Evolutionary conservation across 2,329 filamentous ascomycete genomes (phyloP), one percentile per base, ranked within the genome.

Genomic region (Colletotrichum zoysiae): DNA sequence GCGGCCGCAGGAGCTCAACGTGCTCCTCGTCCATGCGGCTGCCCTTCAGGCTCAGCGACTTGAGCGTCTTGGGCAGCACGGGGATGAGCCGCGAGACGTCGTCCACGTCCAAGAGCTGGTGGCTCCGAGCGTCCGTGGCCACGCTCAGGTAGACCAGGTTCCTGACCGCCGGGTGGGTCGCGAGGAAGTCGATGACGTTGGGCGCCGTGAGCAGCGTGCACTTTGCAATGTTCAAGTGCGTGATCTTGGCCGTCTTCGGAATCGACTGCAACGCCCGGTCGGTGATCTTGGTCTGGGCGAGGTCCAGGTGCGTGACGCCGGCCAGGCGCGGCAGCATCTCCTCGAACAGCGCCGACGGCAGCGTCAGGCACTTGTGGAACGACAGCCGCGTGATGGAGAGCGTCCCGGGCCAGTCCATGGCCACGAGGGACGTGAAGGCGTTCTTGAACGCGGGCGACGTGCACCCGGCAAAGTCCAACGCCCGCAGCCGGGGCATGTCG

Each of bases 391-490:
- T 89, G 75, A 95, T 84, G 46, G 86, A 84, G 51, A 94, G 85
- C 67, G 83, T 77, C 30, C 84, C 83, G 18, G 89, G 87, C 81
- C 88, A 89, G 53, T 86, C 79, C 16, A 83, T 82, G 9, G 82
- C 79, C 8, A 85, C 83, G 69, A 92, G 78, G 12, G 87, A 83
- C 51, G 85, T 82, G 79, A 95, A 93, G 0, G 91, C 85, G 59
- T 87, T 85, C 75, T 90, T 90, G 85, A 95, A 95, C 5, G 81
- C 80, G 16, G 86, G 81, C 5, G 92, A 92, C 16, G 92, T 92
- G 81, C 92, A 93, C 69, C 91, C 93, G 75, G 92, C 94, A 78
- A 95, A 92, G 79, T 96, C 93, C 30, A 95, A 77, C 1, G 91
- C 92, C 71, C 87, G 85, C 65, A 96, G 82, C 60, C 85, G 82